A percentile compares a stretch with the other conserved stretches of the same genome.
phyloP scores from a whole-genome alignment of 352 stramenopile genomes.

The Phytopythium oedochilum region DNA sequence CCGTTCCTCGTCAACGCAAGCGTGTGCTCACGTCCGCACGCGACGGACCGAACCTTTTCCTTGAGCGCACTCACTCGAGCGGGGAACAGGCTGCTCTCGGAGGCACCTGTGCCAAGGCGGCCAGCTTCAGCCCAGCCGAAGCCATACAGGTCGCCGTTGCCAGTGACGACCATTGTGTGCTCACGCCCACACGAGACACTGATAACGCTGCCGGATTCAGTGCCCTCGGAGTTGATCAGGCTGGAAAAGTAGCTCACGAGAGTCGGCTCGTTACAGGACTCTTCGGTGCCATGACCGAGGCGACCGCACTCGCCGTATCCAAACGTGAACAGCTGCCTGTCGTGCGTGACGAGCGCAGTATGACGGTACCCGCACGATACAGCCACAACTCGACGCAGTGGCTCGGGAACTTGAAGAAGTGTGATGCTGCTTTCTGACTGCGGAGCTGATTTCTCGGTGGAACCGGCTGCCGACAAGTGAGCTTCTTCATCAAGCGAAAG shows the following conservation, averaged over 20 bases:
- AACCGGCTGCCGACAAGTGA: slow-evolving; percentile 14
- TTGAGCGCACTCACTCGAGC: slow-evolving; percentile 48
- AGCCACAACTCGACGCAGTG: slow-evolving; percentile 51
- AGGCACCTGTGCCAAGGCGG: slow-evolving; percentile 75
- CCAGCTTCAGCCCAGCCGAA: slow-evolving; percentile 86
- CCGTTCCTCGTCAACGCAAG: slow-evolving; percentile 50
- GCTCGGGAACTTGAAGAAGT: slow-evolving; percentile 38
- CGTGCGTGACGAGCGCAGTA: slow-evolving; percentile 63
- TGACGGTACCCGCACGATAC: slow-evolving; percentile 78
- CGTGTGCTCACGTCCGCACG: slow-evolving; percentile 82
- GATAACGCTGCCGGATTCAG: slow-evolving; percentile 27
- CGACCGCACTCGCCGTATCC: slow-evolving; percentile 78
- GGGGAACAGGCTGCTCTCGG: slow-evolving; percentile 53
- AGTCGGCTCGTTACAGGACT: slow-evolving; percentile 32
- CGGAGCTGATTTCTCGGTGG: slow-evolving; percentile 3
- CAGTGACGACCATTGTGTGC: slow-evolving; percentile 77
- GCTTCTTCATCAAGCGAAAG: slow-evolving; percentile 66
- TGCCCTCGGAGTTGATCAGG: slow-evolving; percentile 31
- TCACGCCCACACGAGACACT: slow-evolving; percentile 77
- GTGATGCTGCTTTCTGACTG: slow-evolving; percentile 10
- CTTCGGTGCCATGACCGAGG: slow-evolving; percentile 64
- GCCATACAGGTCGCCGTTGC: slow-evolving; percentile 63
- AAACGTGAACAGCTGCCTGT: slow-evolving; percentile 70
- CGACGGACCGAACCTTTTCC: slow-evolving; percentile 36
- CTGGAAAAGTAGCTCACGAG: slow-evolving; percentile 54